Evolutionary conservation across 2,329 filamentous ascomycete genomes (phyloP).

Genomic region (Malbranchea zuffiana): DNA sequence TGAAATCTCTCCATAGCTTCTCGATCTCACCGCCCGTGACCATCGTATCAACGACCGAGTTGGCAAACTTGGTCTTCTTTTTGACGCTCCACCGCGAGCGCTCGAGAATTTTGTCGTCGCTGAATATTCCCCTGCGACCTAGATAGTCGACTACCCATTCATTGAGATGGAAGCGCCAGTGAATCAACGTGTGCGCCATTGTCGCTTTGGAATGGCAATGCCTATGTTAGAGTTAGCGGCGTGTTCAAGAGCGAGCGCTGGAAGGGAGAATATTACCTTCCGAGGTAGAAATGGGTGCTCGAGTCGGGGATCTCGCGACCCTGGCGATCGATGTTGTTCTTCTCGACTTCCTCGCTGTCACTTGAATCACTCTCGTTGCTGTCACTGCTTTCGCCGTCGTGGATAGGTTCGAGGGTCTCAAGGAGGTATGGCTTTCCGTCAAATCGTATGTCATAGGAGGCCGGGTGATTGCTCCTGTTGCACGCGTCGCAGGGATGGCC

Average conservation of each 20-base stretch:
- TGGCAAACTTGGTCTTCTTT: conserved; percentile 49
- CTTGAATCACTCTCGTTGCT: conserved; percentile 29
- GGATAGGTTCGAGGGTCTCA: conserved; percentile 54
- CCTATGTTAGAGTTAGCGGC: no score
- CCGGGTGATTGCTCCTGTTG: conserved; percentile 57
- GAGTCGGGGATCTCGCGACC: conserved; percentile 38
- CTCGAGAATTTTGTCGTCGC: conserved; percentile 47
- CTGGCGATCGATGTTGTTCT: conserved; percentile 36
- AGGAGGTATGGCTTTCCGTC: conserved; percentile 55
- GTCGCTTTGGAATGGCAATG: conserved; percentile 55
- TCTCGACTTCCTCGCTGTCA: conserved; percentile 26
- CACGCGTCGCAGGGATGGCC: conserved; percentile 56
- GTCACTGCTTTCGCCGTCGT: conserved; percentile 30
- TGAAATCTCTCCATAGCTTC: conserved; percentile 55
- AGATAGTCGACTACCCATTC: conserved; percentile 58
- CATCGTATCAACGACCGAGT: conserved; percentile 56
- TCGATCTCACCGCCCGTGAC: conserved; percentile 47
- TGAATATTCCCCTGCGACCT: conserved; percentile 46
- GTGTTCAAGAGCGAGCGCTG: not conserved
- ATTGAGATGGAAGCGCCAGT: conserved; percentile 68
- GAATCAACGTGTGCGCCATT: conserved; percentile 59
- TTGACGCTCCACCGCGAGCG: conserved; percentile 51
- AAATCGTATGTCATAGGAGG: conserved; percentile 54
- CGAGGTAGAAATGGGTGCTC: conserved; percentile 42
- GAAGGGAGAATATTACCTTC: conserved; percentile 29